Evolutionary conservation across 2,329 filamentous ascomycete species (phyloP).

Genomic region (Pseudogymnoascus sp.): DNA sequence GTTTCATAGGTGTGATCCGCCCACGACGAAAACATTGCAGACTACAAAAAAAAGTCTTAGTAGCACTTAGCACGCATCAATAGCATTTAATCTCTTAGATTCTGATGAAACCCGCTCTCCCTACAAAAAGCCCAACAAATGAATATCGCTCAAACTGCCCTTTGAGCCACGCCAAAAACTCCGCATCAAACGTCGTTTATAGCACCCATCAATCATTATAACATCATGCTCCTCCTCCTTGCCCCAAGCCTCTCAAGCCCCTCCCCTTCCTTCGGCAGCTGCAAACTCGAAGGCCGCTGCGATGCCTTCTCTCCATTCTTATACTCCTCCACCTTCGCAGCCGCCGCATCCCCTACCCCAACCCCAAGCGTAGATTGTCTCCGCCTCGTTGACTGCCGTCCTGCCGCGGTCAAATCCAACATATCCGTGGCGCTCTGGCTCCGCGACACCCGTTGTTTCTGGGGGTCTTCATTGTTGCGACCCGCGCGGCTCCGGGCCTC

Average conservation of each 20-base stretch:
- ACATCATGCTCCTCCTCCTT: slow-evolving; percentile 31
- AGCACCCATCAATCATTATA: slow-evolving; percentile 23
- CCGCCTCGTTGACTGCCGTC: slow-evolving; percentile 14
- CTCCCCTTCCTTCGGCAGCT: slow-evolving; percentile 15
- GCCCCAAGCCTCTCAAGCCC: slow-evolving; percentile 25
- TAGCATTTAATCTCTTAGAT: not conserved
- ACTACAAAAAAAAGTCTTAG: not conserved
- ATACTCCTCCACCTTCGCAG: slow-evolving; percentile 12
- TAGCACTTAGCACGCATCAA: not conserved
- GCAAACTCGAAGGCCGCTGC: slow-evolving; percentile 14
- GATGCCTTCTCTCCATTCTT: slow-evolving; percentile 20
- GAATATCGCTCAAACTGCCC: slow-evolving; percentile 8
- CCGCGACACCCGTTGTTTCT: not conserved
- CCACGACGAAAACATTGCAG: not conserved
- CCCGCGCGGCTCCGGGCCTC: not conserved
- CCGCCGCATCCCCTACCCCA: slow-evolving; percentile 14
- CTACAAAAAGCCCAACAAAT: not conserved
- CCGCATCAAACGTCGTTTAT: slow-evolving; percentile 8
- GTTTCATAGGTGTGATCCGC: not conserved
- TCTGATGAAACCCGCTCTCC: not conserved
- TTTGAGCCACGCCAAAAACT: not conserved
- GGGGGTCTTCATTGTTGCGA: not conserved
- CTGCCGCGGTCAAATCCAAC: not conserved
- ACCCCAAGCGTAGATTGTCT: slow-evolving; percentile 25
- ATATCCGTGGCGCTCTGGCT: slow-evolving; percentile 7